phyloP scores from a whole-genome alignment of 768 basidiomycete genomes.

The Lentinus tigrinus region DNA sequence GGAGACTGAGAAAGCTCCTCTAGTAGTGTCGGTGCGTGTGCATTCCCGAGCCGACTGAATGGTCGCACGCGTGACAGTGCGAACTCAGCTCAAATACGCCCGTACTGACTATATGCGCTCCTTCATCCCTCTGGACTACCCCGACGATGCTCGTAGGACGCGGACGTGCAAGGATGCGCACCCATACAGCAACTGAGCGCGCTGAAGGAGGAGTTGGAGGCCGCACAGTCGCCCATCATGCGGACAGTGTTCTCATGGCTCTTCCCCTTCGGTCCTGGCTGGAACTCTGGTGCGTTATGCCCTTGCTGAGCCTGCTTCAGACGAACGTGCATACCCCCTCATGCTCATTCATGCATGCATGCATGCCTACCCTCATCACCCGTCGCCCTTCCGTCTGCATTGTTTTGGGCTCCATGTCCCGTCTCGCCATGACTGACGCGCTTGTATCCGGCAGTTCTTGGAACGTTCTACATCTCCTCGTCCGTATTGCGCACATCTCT shows the following conservation, averaged over 20 bases:
- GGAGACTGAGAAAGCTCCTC: slow-evolving; percentile 14
- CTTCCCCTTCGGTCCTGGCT: slow-evolving; percentile 89
- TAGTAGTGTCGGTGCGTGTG: slow-evolving; percentile 24
- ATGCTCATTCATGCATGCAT: neutral
- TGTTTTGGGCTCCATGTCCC: neutral
- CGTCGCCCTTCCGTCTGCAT: neutral
- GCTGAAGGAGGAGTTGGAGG: slow-evolving; percentile 62
- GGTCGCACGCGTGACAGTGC: slow-evolving; percentile 23
- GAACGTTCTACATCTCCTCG: slow-evolving; percentile 97
- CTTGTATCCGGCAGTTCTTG: slow-evolving; percentile 52
- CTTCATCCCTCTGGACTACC: neutral
- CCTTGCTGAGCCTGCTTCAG: neutral
- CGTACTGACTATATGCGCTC: neutral
- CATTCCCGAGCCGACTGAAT: slow-evolving; percentile 17
- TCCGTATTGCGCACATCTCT: slow-evolving; percentile 40
- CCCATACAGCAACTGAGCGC: slow-evolving; percentile 48
- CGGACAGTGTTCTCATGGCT: slow-evolving; percentile 75
- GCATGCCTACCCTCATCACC: neutral
- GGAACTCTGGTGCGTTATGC: slow-evolving; percentile 63
- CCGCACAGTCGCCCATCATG: slow-evolving; percentile 69
- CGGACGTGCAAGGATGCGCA: slow-evolving; percentile 42
- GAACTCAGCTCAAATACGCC: slow-evolving; percentile 1
- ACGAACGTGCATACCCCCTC: slow-evolving; percentile 13
- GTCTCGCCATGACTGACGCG: slow-evolving; percentile 2
- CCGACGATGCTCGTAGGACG: slow-evolving; percentile 32